A percentile compares a stretch with the other conserved stretches of the same genome.
Conservation (phyloP, 495 filamentous ascomycete species). For the Lasiosphaeria hispida region DNA sequence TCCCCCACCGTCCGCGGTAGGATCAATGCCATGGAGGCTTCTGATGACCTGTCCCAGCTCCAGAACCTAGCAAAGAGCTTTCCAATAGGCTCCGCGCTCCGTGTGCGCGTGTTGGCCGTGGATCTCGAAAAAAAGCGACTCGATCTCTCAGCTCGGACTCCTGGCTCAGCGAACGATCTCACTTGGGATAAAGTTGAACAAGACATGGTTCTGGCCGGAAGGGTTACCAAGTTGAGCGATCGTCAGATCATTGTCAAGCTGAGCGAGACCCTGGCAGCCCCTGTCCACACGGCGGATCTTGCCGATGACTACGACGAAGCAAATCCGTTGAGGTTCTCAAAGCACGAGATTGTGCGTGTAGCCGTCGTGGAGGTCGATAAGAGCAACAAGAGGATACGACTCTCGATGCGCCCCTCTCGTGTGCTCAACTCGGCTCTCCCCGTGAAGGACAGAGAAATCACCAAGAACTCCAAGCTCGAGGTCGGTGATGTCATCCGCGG, state of each 20-base stretch:
- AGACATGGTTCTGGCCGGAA: conserved; percentile 77
- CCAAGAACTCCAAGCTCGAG: conserved; percentile 63
- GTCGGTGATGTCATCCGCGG: conserved; percentile 80
- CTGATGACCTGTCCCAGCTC: conserved; percentile 76
- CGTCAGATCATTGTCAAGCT: conserved; percentile 80
- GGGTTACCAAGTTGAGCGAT: conserved; percentile 84
- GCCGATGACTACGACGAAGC: conserved; percentile 82
- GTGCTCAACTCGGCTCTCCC: conserved; percentile 82
- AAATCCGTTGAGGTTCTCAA: conserved; percentile 56
- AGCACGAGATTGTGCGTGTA: conserved; percentile 82
- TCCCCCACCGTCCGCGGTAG: conserved; percentile 88
- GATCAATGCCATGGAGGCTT: conserved; percentile 75
- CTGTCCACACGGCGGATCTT: conserved; percentile 73
- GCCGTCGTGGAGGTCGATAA: conserved; percentile 77
- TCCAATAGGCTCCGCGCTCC: conserved; percentile 81
- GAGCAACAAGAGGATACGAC: conserved; percentile 73
- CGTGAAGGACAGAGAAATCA: conserved; percentile 78
- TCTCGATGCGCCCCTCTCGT: conserved; percentile 83
- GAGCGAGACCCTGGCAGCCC: conserved; percentile 68
- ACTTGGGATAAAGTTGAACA: conserved; percentile 65
- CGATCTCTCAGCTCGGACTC: conserved; percentile 72
- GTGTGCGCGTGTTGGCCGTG: conserved; percentile 72
- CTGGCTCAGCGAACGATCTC: conserved; percentile 51
- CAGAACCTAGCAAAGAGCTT: conserved; percentile 77
- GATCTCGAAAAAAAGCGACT: conserved; percentile 70